Base-by-base conservation (phyloP, 2,329 filamentous ascomycete genomes). In the Mariannaea elegans region DNA sequence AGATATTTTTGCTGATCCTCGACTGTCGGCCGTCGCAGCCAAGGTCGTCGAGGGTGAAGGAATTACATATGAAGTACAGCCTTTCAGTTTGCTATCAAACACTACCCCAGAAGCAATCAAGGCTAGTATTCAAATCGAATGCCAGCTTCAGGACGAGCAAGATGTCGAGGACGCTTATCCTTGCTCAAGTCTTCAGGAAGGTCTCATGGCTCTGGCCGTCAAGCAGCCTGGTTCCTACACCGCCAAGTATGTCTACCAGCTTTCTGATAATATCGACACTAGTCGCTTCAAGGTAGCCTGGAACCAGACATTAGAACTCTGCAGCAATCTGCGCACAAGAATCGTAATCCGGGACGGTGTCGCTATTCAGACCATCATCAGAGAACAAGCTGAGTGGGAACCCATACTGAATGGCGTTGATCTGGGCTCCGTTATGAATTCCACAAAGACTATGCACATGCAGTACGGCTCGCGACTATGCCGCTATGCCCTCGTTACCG, bases 121-220 rank as follows among this genome's bases (percentile, higher is more conserved):
- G 18, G 9, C 9, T 13, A 32, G 36, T 9, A 42, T 51, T 16
- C 24, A n/a, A 31, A 18, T 29, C 6, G 16, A 47, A 14, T 42
- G 55, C 16, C 18, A 32, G 5, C 36, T 55, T n/a, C 21, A 19
- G 23, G 36, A 16, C 4, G 39, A 46, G 2, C 7, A 24, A 9
- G 14, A 44, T 4, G 59, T 74, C 14, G 67, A 75, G 24, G 75
- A 78, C 56, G 56, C 73, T 0, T 78, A 73, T 31, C 77, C 77
- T 2, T 76, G 73, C 57, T 73, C 75, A 0, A 61, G 73, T 1
- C 53, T 78, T 1, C 77, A 79, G 34, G 72, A 73, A 51, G 74
- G 76, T 2, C 65, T 80, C 3, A 61, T 79, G 24, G 67, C 61
- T 16, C 32, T 61, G 21, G 44, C 59, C 18, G 39, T 44, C 10